These are phyloP conservation scores for Diaporthe helianthi DNA, from an alignment of 2,329 filamentous ascomycete species.

Conservation along the genomic window DNA sequence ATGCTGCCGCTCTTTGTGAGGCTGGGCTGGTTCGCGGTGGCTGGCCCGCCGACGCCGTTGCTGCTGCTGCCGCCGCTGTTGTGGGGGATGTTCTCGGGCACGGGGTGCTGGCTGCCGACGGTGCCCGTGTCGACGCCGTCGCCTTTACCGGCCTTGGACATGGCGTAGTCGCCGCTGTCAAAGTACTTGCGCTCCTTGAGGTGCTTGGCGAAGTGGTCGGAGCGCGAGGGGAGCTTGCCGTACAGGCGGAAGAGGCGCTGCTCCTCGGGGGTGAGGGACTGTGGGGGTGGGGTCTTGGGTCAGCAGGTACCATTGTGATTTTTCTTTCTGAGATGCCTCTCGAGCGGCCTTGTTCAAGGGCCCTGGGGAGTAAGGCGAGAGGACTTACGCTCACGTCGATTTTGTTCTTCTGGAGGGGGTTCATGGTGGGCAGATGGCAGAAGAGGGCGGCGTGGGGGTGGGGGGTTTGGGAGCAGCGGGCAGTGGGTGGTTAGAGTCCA, in stretches of 20 bases:
- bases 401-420: constrained; percentile 98
- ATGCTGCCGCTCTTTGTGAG: constrained; percentile 44
- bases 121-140: constrained; percentile 91
- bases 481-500: not conserved
- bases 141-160: constrained; percentile 96
- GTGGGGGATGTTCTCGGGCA: constrained; percentile 94
- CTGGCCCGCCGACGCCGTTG: constrained; percentile 32
- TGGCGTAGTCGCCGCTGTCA: constrained; percentile 93
- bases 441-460: not conserved
- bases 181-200: constrained; percentile 99
- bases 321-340: not conserved
- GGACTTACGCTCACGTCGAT: constrained; percentile 87
- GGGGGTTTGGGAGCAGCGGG: not conserved
- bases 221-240: constrained; percentile 95
- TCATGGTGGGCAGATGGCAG: constrained; percentile 65
- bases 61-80: constrained; percentile 59
- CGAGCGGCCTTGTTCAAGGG: constrained; percentile 11
- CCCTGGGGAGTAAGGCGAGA: constrained; percentile 32
- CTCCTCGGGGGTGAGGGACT: constrained; percentile 94
- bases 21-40: constrained; percentile 5
- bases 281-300: constrained; percentile 31
- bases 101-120: constrained; percentile 92
- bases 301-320: constrained; percentile 3
- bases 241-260: constrained; percentile 96
- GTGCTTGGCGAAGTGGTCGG: constrained; percentile 96